Conservation (phyloP, 2,329 filamentous ascomycete genomes). For the Pseudogymnoascus sp. region DNA sequence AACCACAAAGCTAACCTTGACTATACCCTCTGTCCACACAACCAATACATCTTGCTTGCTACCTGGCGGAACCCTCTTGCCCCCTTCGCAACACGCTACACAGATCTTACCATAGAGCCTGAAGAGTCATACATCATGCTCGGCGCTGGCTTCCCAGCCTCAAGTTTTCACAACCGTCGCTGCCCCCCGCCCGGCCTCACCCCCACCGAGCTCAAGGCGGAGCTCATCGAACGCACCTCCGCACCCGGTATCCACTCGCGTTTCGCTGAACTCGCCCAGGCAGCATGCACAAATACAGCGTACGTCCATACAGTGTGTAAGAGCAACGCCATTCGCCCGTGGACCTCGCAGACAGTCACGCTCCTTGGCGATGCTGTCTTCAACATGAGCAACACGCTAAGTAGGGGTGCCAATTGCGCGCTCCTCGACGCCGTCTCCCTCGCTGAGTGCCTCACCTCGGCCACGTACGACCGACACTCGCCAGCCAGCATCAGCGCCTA, state of each 20-base stretch:
- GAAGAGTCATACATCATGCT: slow-evolving; percentile 26
- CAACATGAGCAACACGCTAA: slow-evolving; percentile 23
- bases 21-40: slow-evolving; percentile 19
- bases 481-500: slow-evolving; percentile 12
- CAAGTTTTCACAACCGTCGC: slow-evolving; percentile 18
- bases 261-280: slow-evolving; percentile 17
- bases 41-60: slow-evolving; percentile 23
- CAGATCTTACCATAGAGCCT: slow-evolving; percentile 16
- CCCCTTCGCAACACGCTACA: slow-evolving; percentile 18
- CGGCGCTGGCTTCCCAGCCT: slow-evolving; percentile 18
- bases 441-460: slow-evolving; percentile 15
- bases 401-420: slow-evolving; percentile 24
- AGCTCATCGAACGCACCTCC: slow-evolving; percentile 16
- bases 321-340: slow-evolving; percentile 18
- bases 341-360: slow-evolving; percentile 19
- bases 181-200: slow-evolving; percentile 17
- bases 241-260: slow-evolving; percentile 14
- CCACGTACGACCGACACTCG: slow-evolving; percentile 7
- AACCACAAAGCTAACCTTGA: not conserved
- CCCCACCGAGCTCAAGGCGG: slow-evolving; percentile 19
- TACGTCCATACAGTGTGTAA: slow-evolving; percentile 20
- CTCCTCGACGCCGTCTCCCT: slow-evolving; percentile 23
- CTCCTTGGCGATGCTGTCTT: slow-evolving; percentile 24
- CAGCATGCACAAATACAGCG: slow-evolving; percentile 17
- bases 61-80: slow-evolving; percentile 21